Percentiles rank a stretch among this genome's conserved stretches.
Evolutionary conservation across 2,329 filamentous ascomycete species (phyloP).

Genomic region (Coleophoma cylindrospora): DNA sequence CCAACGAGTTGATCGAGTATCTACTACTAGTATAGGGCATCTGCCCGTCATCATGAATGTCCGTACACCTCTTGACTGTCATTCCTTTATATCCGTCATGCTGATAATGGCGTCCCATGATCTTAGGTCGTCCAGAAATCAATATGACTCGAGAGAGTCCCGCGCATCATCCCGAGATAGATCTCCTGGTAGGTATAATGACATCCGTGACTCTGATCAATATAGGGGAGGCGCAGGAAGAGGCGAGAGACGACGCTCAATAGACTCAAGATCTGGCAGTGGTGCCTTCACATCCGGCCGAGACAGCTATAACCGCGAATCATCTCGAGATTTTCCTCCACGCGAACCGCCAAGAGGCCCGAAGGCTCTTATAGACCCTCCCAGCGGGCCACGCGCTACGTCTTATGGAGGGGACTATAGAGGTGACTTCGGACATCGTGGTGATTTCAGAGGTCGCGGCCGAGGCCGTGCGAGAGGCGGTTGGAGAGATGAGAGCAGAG

Average conservation of each 20-base stretch:
- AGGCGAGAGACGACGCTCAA: constrained; percentile 24
- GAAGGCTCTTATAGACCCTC: constrained; percentile 66
- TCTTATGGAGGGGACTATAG: constrained; percentile 61
- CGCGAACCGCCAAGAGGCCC: constrained; percentile 78
- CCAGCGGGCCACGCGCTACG: constrained; percentile 61
- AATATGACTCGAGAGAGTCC: constrained; percentile 31
- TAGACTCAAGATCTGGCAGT: constrained; percentile 27
- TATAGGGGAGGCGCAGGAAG: constrained; percentile 21
- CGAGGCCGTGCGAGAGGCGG: constrained; percentile 47
- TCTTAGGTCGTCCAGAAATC: constrained; percentile 26
- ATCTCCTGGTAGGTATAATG: constrained; percentile 29
- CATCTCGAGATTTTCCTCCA: constrained; percentile 33
- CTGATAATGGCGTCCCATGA: constrained; percentile 9
- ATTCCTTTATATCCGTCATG: not conserved
- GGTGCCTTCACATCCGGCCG: constrained; percentile 56
- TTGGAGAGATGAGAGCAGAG: constrained; percentile 56
- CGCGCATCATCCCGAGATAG: constrained; percentile 33
- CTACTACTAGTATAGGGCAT: constrained; percentile 11
- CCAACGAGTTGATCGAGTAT: not conserved
- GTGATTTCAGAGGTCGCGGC: constrained; percentile 42
- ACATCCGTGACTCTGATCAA: constrained; percentile 17
- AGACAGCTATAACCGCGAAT: constrained; percentile 40
- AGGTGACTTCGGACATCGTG: constrained; percentile 47
- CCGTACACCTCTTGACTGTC: constrained; percentile 1
- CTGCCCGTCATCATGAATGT: constrained; percentile 27